Evolutionary conservation across 176 grass and related monocot species (phyloP), one percentile per base, ranked within the genome.

Genomic region (Tillandsia fasciculata): DNA sequence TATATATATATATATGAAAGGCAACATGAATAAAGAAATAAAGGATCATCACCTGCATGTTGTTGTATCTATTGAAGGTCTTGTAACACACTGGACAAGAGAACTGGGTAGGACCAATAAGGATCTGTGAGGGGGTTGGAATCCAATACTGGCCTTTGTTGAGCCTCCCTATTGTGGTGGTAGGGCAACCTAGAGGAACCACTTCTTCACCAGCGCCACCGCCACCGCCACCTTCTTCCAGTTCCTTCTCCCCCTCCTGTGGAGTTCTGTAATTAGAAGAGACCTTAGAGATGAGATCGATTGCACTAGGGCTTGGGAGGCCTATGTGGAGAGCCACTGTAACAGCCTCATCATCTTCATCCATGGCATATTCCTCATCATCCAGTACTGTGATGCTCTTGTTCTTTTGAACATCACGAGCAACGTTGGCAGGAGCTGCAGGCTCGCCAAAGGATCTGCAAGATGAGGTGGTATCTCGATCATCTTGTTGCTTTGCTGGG

Each of bases 131-230:
- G 63, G 93, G 93, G 11, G 93, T 97, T 12, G 93, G 93, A 68
- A 97, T 97, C 93, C 93, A 97, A 66, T 97, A 92, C 79, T 97
- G 93, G 12, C 93, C 93, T 69, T 97, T 97, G 89, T 92, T 97
- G 27, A 97, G 93, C 84, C 70, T 90, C 33, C 93, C 93, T 65
- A 97, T 90, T 70, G 92, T 85, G 65, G 86, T 91, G 11, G 92
- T 76, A 20, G 74, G 67, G 80, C 86, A 97, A 20, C 89, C 86
- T 72, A 97, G 61, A 28, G 89, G 83, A 51, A 85, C 84, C 56
- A 80, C 58, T 49, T 87, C 86, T 14, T 89, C 83, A 5, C 57
- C 72, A 23, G 68, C 72, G 13, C 76, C 78, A 10, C 48, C 64
- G 24, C 64, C 75, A 70, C 72, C 82, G 65, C 80, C 82, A 9